A percentile compares a stretch with the other conserved stretches of the same genome.
phyloP scores from a whole-genome alignment of 2,329 filamentous ascomycete species.

The Colletotrichum plurivorum region DNA sequence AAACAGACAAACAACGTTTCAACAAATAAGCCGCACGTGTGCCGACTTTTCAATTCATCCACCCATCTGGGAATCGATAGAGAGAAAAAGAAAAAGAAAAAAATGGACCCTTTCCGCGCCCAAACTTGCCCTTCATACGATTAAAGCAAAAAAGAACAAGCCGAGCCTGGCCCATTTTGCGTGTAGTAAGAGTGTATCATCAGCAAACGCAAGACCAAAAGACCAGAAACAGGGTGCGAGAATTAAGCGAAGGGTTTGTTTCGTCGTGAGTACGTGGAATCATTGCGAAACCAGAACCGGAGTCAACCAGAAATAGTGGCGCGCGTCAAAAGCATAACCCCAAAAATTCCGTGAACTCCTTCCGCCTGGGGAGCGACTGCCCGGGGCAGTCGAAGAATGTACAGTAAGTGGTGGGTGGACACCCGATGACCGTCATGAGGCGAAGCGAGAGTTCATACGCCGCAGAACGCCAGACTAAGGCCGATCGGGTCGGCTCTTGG shows the following conservation, averaged over 20 bases:
- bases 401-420: slow-evolving; percentile 31
- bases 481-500: slow-evolving; percentile 41
- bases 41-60: slow-evolving; percentile 27
- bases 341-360: slow-evolving; percentile 29
- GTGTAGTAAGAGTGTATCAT: slow-evolving; percentile 35
- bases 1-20: not conserved
- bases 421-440: slow-evolving; percentile 24
- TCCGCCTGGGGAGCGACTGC: slow-evolving; percentile 9
- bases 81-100: not conserved
- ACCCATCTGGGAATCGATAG: slow-evolving; percentile 24
- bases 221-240: slow-evolving; percentile 5
- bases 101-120: slow-evolving; percentile 7
- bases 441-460: slow-evolving; percentile 42
- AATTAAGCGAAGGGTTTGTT: slow-evolving; percentile 34
- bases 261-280: slow-evolving; percentile 42
- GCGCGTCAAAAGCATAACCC: slow-evolving; percentile 26
- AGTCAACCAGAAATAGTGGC: slow-evolving; percentile 22
- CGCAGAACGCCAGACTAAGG: slow-evolving; percentile 42
- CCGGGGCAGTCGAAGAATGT: slow-evolving; percentile 29
- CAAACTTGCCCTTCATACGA: slow-evolving; percentile 19
- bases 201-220: slow-evolving; percentile 24
- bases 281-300: slow-evolving; percentile 38
- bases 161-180: slow-evolving; percentile 9
- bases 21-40: slow-evolving; percentile 17
- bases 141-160: slow-evolving; percentile 16